Conservation (phyloP, 345 rosid species). For the Nephelium lappaceum region DNA sequence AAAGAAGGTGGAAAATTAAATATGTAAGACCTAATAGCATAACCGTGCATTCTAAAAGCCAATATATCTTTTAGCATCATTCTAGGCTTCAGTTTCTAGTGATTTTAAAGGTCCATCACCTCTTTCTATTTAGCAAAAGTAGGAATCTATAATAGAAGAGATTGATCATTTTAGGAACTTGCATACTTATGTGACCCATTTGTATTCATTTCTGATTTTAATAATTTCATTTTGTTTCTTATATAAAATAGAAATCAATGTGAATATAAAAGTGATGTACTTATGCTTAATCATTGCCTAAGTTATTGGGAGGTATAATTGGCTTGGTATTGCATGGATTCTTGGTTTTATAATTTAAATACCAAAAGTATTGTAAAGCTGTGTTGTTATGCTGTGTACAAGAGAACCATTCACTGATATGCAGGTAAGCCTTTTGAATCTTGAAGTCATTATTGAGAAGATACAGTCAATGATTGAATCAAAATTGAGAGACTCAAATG, state of each 20-base stretch:
- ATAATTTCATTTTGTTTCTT: background rate
- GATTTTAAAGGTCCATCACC: background rate
- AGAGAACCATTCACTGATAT: slow-evolving; percentile 13
- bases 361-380: background rate
- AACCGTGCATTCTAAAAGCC: background rate
- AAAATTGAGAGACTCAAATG: slow-evolving; percentile 74
- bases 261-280: background rate
- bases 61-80: background rate
- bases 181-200: background rate
- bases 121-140: background rate
- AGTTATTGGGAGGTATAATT: background rate
- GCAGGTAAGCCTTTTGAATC: slow-evolving; percentile 96
- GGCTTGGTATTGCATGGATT: background rate
- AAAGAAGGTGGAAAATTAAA: background rate
- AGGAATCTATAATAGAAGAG: background rate
- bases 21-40: background rate
- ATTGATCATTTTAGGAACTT: background rate
- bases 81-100: background rate
- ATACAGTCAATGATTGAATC: slow-evolving; percentile 77
- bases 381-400: background rate
- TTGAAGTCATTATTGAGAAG: slow-evolving; percentile 77
- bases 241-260: background rate
- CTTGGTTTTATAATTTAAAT: background rate
- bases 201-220: background rate
- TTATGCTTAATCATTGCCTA: background rate